Evolutionary conservation across 73 alveolate species (phyloP).

Genomic region (Blepharisma japonicum): DNA sequence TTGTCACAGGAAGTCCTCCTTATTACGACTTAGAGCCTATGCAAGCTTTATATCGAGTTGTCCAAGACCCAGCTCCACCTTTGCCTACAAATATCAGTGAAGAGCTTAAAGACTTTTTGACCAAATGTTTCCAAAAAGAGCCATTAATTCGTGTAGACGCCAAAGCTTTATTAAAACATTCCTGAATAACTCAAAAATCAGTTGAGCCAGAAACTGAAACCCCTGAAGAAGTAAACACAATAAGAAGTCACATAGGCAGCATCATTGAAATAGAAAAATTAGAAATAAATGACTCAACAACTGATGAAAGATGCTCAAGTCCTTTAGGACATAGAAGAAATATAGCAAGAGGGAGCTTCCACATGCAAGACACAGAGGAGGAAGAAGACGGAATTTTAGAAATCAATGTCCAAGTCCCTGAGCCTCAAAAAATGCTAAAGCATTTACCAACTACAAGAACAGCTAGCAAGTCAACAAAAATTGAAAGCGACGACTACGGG

Average conservation of each 20-base stretch:
- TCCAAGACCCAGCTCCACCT: constrained; percentile 88
- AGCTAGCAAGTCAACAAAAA: constrained; percentile 21
- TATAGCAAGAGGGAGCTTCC: constrained; percentile 21
- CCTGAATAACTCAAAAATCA: constrained; percentile 56
- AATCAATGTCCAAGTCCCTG: neutral
- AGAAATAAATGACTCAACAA: neutral
- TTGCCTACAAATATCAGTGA: constrained; percentile 84
- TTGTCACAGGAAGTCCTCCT: constrained; percentile 96
- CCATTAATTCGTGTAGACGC: constrained; percentile 92
- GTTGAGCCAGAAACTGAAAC: neutral
- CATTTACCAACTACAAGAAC: neutral
- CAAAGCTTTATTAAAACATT: constrained; percentile 79
- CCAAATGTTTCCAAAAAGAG: constrained; percentile 88
- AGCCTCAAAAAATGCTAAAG: neutral
- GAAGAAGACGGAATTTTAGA: neutral
- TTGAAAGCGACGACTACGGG: constrained; percentile 20
- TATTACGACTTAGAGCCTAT: constrained; percentile 78
- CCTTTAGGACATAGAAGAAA: constrained; percentile 33
- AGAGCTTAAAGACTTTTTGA: constrained; percentile 82
- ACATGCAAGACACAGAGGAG: neutral
- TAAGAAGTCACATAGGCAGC: constrained; percentile 1
- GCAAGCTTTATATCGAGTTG: constrained; percentile 85
- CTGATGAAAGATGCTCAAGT: constrained; percentile 35
- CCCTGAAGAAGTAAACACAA: constrained; percentile 23
- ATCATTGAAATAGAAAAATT: constrained; percentile 40